Percentiles rank a stretch among this genome's conserved stretches.
These are phyloP conservation scores for Crithidia brevicula DNA, from an alignment of 208 protist species.

Conservation along the genomic window DNA sequence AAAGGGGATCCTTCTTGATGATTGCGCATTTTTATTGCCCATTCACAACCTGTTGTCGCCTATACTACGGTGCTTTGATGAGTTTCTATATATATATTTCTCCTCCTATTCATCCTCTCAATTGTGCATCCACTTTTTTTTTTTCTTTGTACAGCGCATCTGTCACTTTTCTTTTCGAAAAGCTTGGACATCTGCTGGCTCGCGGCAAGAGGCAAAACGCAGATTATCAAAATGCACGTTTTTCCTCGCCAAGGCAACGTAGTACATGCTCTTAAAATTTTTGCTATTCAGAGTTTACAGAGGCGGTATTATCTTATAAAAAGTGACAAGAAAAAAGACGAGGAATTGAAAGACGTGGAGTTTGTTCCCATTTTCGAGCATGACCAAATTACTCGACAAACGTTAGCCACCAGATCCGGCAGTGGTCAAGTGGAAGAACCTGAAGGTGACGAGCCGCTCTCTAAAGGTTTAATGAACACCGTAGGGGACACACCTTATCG, in stretches of 20 bases:
- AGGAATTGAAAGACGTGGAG: constrained; percentile 26
- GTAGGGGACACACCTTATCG: constrained; percentile 61
- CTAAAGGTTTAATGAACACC: constrained; percentile 64
- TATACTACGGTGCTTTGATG: too few species aligned
- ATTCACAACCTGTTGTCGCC: too few species aligned
- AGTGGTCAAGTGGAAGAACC: background rate
- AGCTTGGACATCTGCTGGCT: too few species aligned
- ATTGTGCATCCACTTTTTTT: background rate
- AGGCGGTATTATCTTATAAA: constrained; percentile 18
- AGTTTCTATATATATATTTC: too few species aligned
- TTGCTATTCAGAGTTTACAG: background rate
- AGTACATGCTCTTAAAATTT: background rate
- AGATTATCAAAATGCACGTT: too few species aligned
- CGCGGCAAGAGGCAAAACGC: too few species aligned
- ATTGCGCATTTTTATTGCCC: constrained; percentile 1
- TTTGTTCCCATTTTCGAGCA: constrained; percentile 31
- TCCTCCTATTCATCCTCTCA: background rate
- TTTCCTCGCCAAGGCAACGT: too few species aligned
- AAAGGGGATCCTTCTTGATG: too few species aligned
- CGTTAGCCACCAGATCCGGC: background rate
- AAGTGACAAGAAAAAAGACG: constrained; percentile 25
- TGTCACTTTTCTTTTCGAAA: too few species aligned
- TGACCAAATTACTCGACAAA: constrained; percentile 11
- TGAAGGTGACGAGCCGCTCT: constrained; percentile 49
- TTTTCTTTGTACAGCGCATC: background rate